Percentiles rank a stretch among this genome's conserved stretches.
phyloP scores from a whole-genome alignment of 257 asterid species.

The Lycium ferocissimum region DNA sequence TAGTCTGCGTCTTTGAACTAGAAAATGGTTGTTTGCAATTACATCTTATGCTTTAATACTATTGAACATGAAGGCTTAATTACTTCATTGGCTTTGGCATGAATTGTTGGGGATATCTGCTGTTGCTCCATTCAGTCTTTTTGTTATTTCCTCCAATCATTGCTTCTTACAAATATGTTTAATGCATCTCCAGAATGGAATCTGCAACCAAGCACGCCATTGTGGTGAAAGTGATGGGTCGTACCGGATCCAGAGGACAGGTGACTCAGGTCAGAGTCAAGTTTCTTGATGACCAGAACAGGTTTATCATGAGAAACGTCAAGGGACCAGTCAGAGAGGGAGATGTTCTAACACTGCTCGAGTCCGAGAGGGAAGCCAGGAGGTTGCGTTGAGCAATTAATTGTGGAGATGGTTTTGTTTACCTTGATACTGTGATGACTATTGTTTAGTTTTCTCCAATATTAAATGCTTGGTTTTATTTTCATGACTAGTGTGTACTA shows the following conservation, averaged over 20 bases:
- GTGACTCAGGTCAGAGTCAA: slow-evolving; percentile 50
- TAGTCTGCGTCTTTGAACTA: neutral
- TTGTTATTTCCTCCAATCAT: neutral
- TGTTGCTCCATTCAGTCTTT: neutral
- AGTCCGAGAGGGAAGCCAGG: slow-evolving; percentile 50
- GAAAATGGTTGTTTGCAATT: neutral
- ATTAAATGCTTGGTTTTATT: neutral
- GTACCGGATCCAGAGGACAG: slow-evolving; percentile 50
- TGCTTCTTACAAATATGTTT: neutral
- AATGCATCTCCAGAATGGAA: slow-evolving; percentile 36
- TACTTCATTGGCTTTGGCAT: neutral
- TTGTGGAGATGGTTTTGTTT: neutral
- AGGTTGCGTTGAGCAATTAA: slow-evolving; percentile 38
- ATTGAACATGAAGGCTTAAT: neutral
- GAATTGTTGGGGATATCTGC: neutral
- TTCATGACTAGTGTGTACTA: neutral
- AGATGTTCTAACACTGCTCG: slow-evolving; percentile 44
- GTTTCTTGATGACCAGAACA: slow-evolving; percentile 45
- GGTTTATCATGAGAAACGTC: slow-evolving; percentile 47
- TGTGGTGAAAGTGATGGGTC: slow-evolving; percentile 47
- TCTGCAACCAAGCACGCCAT: slow-evolving; percentile 44
- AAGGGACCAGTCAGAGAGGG: slow-evolving; percentile 53
- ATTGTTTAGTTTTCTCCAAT: neutral
- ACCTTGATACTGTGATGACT: neutral
- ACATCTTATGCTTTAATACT: neutral